Evolutionary conservation across 495 filamentous ascomycete species (phyloP).

Genomic region (Coniosporium apollinis): DNA sequence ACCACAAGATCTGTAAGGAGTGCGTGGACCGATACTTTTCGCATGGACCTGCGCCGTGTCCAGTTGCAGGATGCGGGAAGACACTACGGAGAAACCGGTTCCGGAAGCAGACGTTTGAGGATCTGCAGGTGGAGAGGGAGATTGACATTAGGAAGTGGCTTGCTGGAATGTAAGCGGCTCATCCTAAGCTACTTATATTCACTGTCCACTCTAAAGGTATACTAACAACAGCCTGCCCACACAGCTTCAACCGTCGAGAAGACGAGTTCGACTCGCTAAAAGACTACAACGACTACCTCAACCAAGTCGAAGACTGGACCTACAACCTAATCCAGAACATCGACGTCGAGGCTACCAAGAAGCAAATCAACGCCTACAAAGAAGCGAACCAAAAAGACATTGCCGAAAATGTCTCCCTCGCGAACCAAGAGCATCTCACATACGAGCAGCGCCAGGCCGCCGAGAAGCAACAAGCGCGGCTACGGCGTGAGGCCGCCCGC

Average conservation of each 20-base stretch:
- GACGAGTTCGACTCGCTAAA: slow-evolving; percentile 74
- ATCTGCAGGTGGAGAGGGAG: slow-evolving; percentile 81
- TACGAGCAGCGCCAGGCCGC: slow-evolving; percentile 44
- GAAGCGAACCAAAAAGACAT: slow-evolving; percentile 48
- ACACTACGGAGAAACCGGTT: slow-evolving; percentile 76
- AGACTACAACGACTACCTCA: slow-evolving; percentile 86
- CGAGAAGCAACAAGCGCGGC: slow-evolving; percentile 48
- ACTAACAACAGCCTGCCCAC: too few species aligned
- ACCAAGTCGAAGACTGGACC: slow-evolving; percentile 78
- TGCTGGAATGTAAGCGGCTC: slow-evolving; percentile 38
- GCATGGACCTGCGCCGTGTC: slow-evolving; percentile 75
- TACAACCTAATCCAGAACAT: slow-evolving; percentile 67
- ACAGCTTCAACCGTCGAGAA: slow-evolving; percentile 64
- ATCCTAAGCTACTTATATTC: not conserved
- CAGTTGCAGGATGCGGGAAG: slow-evolving; percentile 67
- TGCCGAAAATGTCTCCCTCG: slow-evolving; percentile 35
- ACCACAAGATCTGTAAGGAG: slow-evolving; percentile 92
- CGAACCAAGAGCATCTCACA: slow-evolving; percentile 34
- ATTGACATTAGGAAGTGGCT: slow-evolving; percentile 80
- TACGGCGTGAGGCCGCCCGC: slow-evolving; percentile 36
- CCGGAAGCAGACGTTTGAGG: slow-evolving; percentile 74
- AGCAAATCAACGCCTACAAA: slow-evolving; percentile 46
- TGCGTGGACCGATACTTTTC: slow-evolving; percentile 93
- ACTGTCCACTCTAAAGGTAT: too few species aligned
- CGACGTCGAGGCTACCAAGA: slow-evolving; percentile 53